Conservation (phyloP, 257 asterid species). For the Fraxinus quadrangulata region DNA sequence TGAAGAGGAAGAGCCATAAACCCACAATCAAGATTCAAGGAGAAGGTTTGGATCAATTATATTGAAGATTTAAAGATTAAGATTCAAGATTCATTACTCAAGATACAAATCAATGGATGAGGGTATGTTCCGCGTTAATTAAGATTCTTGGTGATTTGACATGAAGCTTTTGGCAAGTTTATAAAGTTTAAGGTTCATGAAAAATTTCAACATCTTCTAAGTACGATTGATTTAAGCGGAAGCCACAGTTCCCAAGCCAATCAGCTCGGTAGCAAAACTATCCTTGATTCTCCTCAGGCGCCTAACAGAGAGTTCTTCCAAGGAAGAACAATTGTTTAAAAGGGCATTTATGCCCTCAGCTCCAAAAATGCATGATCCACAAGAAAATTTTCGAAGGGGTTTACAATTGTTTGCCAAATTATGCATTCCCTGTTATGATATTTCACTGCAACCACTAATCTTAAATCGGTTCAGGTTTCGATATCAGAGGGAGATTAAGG, state of each 20-base stretch:
- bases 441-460: conserved; percentile 29
- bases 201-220: too few species aligned
- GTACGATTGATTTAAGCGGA: not conserved
- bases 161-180: too few species aligned
- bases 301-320: conserved; percentile 28
- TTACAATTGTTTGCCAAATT: conserved; percentile 32
- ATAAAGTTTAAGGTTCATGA: too few species aligned
- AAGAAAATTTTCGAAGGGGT: conserved; percentile 25
- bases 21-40: too few species aligned
- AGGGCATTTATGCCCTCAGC: conserved; percentile 36
- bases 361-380: conserved; percentile 35
- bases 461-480: conserved; percentile 27
- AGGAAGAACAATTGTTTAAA: conserved; percentile 19
- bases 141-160: too few species aligned
- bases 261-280: conserved; percentile 10
- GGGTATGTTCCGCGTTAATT: too few species aligned
- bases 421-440: conserved; percentile 22
- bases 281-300: conserved; percentile 25
- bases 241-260: conserved; percentile 14
- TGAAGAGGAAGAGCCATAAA: too few species aligned
- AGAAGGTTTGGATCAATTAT: too few species aligned
- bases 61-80: too few species aligned
- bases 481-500: conserved; percentile 24
- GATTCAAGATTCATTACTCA: too few species aligned
- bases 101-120: too few species aligned